Evolutionary conservation across 768 basidiomycete genomes (phyloP).

Genomic region (Rubroboletus pulcherrimus): DNA sequence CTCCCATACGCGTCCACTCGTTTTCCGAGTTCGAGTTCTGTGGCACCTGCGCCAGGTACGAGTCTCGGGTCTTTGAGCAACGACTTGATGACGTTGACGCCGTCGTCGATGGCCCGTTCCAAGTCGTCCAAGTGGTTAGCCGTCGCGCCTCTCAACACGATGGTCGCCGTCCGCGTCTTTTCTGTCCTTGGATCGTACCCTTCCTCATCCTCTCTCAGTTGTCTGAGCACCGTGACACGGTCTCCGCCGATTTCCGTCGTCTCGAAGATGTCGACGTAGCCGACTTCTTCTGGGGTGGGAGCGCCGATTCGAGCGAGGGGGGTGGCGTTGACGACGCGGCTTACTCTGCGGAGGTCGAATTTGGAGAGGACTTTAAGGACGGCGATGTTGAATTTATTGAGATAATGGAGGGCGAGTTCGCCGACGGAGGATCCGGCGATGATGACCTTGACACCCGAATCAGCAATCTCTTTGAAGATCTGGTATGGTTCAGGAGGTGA

Average conservation of each 20-base stretch:
- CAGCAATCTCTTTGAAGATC: slow-evolving; percentile 97
- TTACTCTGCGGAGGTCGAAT: slow-evolving; percentile 91
- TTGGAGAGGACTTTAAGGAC: slow-evolving; percentile 97
- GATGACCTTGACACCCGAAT: slow-evolving; percentile 91
- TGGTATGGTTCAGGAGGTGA: slow-evolving; percentile 29
- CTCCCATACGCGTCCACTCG: slow-evolving; percentile 83
- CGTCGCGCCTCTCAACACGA: slow-evolving; percentile 94
- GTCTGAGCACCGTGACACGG: slow-evolving; percentile 93
- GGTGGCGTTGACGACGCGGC: slow-evolving; percentile 93
- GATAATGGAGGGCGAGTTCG: slow-evolving; percentile 95
- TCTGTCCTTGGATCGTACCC: slow-evolving; percentile 59
- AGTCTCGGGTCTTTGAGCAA: slow-evolving; percentile 86
- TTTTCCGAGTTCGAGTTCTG: slow-evolving; percentile 88
- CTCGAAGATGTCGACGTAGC: slow-evolving; percentile 91
- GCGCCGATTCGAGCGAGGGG: slow-evolving; percentile 95
- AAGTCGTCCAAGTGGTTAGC: slow-evolving; percentile 93
- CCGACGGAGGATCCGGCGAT: slow-evolving; percentile 91
- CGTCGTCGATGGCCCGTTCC: slow-evolving; percentile 94
- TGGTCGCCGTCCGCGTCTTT: slow-evolving; percentile 85
- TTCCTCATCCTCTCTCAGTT: slow-evolving; percentile 63
- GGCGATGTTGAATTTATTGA: slow-evolving; percentile 89
- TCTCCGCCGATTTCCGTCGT: slow-evolving; percentile 96
- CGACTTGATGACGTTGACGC: slow-evolving; percentile 92
- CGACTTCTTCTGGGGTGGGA: slow-evolving; percentile 95
- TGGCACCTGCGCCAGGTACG: slow-evolving; percentile 92